Percentiles rank a stretch among this genome's conserved stretches.
Evolutionary conservation across 192 early-diverging fungal species (phyloP).

Genomic region (Podila clonocystis): DNA sequence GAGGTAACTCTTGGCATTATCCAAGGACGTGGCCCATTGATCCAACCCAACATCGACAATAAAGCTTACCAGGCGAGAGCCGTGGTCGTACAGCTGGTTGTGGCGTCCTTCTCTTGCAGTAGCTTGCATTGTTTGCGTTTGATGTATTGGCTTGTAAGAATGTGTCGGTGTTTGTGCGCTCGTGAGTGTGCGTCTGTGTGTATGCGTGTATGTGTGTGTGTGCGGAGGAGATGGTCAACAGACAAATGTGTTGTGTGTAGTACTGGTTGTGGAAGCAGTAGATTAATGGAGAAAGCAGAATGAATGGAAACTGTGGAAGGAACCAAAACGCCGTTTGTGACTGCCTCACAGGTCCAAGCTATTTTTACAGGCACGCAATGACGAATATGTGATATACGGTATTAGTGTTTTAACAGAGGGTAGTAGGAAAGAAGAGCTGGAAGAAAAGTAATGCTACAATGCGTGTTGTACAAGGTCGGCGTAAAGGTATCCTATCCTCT

Average conservation of each 20-base stretch:
- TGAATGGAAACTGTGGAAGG: no score
- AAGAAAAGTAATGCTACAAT: background rate
- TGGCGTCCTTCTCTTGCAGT: constrained; percentile 39
- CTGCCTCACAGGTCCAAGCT: no score
- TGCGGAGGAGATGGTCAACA: background rate
- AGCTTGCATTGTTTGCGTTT: background rate
- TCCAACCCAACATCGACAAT: background rate
- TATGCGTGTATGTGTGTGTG: background rate
- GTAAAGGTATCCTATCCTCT: no score
- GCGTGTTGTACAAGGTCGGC: background rate
- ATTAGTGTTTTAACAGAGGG: no score
- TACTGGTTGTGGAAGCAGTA: no score
- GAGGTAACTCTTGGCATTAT: no score
- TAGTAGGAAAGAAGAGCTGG: background rate
- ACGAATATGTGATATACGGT: no score
- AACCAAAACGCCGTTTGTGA: no score
- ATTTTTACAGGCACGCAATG: no score
- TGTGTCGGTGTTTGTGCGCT: background rate
- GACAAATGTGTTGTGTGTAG: no score
- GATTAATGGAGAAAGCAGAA: no score
- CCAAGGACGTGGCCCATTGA: no score
- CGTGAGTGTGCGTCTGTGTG: background rate
- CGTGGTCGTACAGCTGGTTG: constrained; percentile 36
- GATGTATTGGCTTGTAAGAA: background rate
- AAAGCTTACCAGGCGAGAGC: constrained; percentile 38